Percentiles rank a stretch among this genome's conserved stretches.
Evolutionary conservation across 495 filamentous ascomycete genomes (phyloP).

Genomic region (Glarea lozoyensis): DNA sequence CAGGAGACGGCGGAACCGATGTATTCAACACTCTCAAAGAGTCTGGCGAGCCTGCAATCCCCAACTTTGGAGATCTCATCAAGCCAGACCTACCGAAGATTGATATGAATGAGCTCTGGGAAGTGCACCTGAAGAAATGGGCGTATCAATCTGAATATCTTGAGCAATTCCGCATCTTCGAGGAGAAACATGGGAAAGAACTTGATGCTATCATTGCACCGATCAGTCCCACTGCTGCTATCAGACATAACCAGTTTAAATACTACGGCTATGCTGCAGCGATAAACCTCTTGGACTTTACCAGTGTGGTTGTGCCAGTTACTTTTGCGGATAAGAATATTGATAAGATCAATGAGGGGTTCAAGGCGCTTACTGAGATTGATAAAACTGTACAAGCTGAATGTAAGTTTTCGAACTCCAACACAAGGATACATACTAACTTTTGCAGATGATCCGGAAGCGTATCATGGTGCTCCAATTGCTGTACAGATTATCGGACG

Average conservation of each 20-base stretch:
- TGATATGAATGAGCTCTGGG: constrained; percentile 26
- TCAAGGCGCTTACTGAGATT: constrained; percentile 30
- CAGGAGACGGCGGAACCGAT: constrained; percentile 31
- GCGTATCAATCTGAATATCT: constrained; percentile 30
- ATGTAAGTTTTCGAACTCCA: constrained; percentile 8
- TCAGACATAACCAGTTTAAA: constrained; percentile 28
- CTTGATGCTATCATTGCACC: constrained; percentile 62
- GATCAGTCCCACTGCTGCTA: constrained; percentile 44
- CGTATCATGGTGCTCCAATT: constrained; percentile 41
- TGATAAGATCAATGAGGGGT: constrained; percentile 14
- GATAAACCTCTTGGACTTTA: constrained; percentile 67
- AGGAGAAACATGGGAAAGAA: constrained; percentile 18
- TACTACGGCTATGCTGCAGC: constrained; percentile 61
- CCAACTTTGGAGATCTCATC: constrained; percentile 30
- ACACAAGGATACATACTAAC: not conserved
- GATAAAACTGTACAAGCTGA: constrained; percentile 25
- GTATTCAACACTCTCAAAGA: constrained; percentile 29
- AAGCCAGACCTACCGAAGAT: constrained; percentile 25
- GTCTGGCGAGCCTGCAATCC: constrained; percentile 38
- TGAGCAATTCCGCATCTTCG: constrained; percentile 23
- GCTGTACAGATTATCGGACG: constrained; percentile 39
- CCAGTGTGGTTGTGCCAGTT: constrained; percentile 48
- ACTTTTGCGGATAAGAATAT: constrained; percentile 27
- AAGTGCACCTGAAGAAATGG: constrained; percentile 29
- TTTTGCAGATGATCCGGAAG: constrained; percentile 27